Evolutionary conservation across 192 early-diverging fungal genomes (phyloP).

Genomic region (Podila epigama): DNA sequence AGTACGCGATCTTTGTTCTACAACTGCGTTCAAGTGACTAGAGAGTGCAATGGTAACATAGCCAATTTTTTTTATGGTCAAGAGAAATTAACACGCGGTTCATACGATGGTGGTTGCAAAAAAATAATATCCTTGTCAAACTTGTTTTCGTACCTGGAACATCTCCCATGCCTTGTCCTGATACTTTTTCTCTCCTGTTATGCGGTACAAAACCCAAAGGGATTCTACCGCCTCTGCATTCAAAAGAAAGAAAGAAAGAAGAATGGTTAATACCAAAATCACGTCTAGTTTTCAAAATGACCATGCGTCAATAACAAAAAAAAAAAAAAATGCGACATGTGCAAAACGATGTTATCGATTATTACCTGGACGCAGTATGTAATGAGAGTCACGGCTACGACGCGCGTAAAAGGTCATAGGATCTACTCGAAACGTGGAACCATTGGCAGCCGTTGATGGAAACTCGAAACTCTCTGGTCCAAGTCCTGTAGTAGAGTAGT

Average conservation of each 20-base stretch:
- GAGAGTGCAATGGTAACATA: constrained; percentile 2
- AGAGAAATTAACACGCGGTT: not conserved
- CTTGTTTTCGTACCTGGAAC: constrained; percentile 45
- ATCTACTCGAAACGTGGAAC: not conserved
- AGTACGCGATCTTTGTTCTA: constrained; percentile 47
- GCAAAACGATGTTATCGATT: no score
- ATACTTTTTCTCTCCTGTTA: constrained; percentile 65
- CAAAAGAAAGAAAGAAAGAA: not conserved
- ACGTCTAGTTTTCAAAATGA: no score
- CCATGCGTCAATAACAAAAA: not conserved
- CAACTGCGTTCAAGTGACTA: constrained; percentile 50
- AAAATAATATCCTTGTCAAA: no score
- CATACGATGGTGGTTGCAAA: no score
- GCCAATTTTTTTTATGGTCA: no score
- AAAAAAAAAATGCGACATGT: not conserved
- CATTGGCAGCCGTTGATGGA: not conserved
- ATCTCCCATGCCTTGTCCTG: constrained; percentile 72
- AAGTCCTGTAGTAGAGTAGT: constrained; percentile 49
- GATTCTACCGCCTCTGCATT: constrained; percentile 69
- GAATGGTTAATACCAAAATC: no score
- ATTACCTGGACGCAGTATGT: constrained; percentile 2
- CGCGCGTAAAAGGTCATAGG: not conserved
- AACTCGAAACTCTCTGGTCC: constrained; percentile 54
- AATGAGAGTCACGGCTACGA: not conserved
- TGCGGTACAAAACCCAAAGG: constrained; percentile 69